phyloP scores from a whole-genome alignment of 352 stramenopile genomes.

The Phytophthora lateralis region DNA sequence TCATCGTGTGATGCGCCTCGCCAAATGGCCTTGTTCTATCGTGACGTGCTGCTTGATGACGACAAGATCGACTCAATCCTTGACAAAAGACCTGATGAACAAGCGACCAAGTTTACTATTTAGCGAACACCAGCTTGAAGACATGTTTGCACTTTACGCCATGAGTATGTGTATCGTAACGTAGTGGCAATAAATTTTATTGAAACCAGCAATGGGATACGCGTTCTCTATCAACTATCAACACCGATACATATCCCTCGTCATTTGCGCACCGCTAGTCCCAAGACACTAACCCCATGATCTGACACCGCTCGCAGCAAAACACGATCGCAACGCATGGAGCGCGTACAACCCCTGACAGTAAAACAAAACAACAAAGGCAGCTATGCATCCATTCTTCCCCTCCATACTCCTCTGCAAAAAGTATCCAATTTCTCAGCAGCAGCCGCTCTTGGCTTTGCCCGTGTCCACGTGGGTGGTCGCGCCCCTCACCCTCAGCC shows the following conservation, averaged over 20 bases:
- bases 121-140: constrained; percentile 11
- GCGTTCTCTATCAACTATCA: constrained; percentile 11
- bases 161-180: constrained; percentile 25
- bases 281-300: too few relatives aligned
- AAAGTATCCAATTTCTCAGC: constrained; percentile 34
- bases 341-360: too few relatives aligned
- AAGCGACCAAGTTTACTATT: constrained; percentile 6
- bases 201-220: constrained; percentile 31
- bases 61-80: too few relatives aligned
- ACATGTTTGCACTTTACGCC: constrained; percentile 8
- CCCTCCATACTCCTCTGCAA: constrained; percentile 13
- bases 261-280: too few relatives aligned
- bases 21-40: too few relatives aligned
- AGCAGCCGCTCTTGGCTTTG: constrained; percentile 68
- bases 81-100: background rate
- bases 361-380: background rate
- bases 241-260: too few relatives aligned
- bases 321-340: too few relatives aligned
- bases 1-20: too few relatives aligned
- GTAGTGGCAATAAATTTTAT: constrained; percentile 37
- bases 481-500: constrained; percentile 54
- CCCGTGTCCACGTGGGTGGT: constrained; percentile 52
- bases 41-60: too few relatives aligned
- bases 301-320: too few relatives aligned
- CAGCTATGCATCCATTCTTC: constrained; percentile 31